Conservation (phyloP, 2,329 filamentous ascomycete genomes). For the Zymoseptoria pseudotritici region DNA sequence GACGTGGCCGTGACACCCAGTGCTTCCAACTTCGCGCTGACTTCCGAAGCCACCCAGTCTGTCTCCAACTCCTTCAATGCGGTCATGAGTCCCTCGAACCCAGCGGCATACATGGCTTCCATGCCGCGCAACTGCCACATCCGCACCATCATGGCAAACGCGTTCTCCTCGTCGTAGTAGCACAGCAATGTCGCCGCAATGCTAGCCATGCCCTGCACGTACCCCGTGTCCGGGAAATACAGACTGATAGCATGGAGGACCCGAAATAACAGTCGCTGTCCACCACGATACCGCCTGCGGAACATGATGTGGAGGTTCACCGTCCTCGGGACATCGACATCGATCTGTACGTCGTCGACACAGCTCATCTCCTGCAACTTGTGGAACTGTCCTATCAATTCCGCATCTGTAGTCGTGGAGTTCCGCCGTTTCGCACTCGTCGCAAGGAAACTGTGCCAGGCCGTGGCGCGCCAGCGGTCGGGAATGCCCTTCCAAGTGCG, state of each 20-base stretch:
- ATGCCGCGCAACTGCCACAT: slow-evolving; percentile 86
- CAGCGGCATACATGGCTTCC: slow-evolving; percentile 72
- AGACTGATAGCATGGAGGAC: slow-evolving; percentile 87
- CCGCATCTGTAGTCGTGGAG: slow-evolving; percentile 55
- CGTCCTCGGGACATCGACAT: slow-evolving; percentile 90
- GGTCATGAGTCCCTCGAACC: slow-evolving; percentile 80
- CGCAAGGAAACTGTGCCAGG: slow-evolving; percentile 89
- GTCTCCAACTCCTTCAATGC: slow-evolving; percentile 78
- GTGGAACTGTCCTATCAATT: slow-evolving; percentile 65
- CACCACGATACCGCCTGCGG: slow-evolving; percentile 79
- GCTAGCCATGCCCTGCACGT: slow-evolving; percentile 96
- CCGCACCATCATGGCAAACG: slow-evolving; percentile 94
- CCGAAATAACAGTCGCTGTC: slow-evolving; percentile 83
- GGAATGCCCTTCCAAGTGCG: slow-evolving; percentile 98
- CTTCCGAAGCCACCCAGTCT: slow-evolving; percentile 74
- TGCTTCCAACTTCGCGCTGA: slow-evolving; percentile 70
- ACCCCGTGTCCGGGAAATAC: slow-evolving; percentile 84
- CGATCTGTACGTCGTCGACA: slow-evolving; percentile 91
- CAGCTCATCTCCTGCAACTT: slow-evolving; percentile 66
- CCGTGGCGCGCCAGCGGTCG: slow-evolving; percentile 85
- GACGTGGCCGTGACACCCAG: slow-evolving; percentile 77
- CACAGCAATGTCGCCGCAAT: slow-evolving; percentile 86
- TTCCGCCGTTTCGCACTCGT: slow-evolving; percentile 63
- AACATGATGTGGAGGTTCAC: slow-evolving; percentile 98
- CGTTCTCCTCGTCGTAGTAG: slow-evolving; percentile 91